A percentile compares a stretch with the other conserved stretches of the same genome.
Evolutionary conservation across 495 filamentous ascomycete genomes (phyloP).

Genomic region (Corynascus novoguineensis): DNA sequence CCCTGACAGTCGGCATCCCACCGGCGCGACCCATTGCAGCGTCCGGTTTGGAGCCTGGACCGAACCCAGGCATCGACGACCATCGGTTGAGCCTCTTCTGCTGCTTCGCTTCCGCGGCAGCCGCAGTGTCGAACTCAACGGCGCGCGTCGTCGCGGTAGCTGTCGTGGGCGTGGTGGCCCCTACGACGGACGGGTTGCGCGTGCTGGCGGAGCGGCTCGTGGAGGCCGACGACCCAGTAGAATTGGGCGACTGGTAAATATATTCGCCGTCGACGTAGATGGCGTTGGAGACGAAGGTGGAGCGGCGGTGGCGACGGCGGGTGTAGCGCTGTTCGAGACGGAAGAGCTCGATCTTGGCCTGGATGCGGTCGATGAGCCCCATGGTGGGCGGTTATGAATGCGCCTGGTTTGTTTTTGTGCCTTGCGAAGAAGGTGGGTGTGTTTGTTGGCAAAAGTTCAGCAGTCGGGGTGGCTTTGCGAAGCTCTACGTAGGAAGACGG

Average conservation of each 20-base stretch:
- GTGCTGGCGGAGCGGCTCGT: conserved; percentile 13
- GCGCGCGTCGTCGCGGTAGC: neutral
- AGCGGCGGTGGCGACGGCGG: conserved; percentile 71
- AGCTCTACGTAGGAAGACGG: too few relatives aligned
- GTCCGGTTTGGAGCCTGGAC: conserved; percentile 22
- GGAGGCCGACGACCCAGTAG: conserved; percentile 43
- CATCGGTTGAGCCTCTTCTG: conserved; percentile 42
- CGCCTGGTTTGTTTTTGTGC: neutral
- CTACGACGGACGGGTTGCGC: neutral
- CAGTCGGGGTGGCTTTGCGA: too few relatives aligned
- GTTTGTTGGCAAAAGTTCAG: neutral
- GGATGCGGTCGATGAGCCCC: conserved; percentile 45
- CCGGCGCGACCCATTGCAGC: conserved; percentile 14
- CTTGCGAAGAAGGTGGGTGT: neutral
- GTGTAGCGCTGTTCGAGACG: conserved; percentile 91
- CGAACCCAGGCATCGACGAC: conserved; percentile 46
- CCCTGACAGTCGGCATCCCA: conserved; percentile 10
- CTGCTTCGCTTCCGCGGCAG: conserved; percentile 10
- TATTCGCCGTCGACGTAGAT: conserved; percentile 92
- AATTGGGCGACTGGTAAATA: conserved; percentile 56
- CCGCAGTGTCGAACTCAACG: neutral
- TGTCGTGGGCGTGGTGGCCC: neutral
- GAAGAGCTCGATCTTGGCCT: conserved; percentile 75
- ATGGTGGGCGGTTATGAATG: conserved; percentile 24
- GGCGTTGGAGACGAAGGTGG: conserved; percentile 77